Evolutionary conservation across 495 filamentous ascomycete genomes (phyloP).

Genomic region (Podospora bellae-mahoneyi): DNA sequence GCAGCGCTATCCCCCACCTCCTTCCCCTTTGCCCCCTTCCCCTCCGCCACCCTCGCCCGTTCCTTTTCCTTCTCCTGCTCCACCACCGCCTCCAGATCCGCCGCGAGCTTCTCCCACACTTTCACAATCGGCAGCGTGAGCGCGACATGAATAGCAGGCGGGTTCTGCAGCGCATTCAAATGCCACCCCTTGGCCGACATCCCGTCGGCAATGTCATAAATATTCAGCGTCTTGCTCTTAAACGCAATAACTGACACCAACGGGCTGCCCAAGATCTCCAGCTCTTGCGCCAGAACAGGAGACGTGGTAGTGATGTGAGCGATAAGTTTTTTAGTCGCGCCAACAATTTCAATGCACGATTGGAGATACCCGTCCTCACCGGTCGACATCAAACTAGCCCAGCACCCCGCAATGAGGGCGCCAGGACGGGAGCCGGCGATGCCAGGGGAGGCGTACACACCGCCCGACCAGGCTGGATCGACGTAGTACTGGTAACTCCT

Average conservation of each 20-base stretch:
- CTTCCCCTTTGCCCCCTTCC: conserved; percentile 65
- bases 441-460: conserved; percentile 88
- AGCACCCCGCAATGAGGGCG: conserved; percentile 89
- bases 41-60: conserved; percentile 61
- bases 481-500: conserved; percentile 94
- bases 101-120: conserved; percentile 72
- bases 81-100: conserved; percentile 73
- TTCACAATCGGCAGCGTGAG: conserved; percentile 83
- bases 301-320: conserved; percentile 60
- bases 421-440: conserved; percentile 90
- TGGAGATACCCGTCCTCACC: conserved; percentile 88
- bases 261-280: conserved; percentile 79
- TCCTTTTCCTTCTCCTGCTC: conserved; percentile 72
- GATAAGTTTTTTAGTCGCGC: conserved; percentile 79
- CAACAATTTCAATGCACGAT: conserved; percentile 82
- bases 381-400: conserved; percentile 82
- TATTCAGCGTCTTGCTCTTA: conserved; percentile 62
- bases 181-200: conserved; percentile 88
- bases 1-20: conserved; percentile 71
- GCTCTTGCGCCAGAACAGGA: conserved; percentile 61
- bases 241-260: conserved; percentile 90
- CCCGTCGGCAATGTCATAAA: conserved; percentile 84
- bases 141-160: conserved; percentile 94
- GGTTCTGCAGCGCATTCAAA: conserved; percentile 87
- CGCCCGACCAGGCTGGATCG: conserved; percentile 90